These are phyloP conservation scores for Exophiala spinifera DNA, from an alignment of 2,329 filamentous ascomycete species.

Conservation along the genomic window DNA sequence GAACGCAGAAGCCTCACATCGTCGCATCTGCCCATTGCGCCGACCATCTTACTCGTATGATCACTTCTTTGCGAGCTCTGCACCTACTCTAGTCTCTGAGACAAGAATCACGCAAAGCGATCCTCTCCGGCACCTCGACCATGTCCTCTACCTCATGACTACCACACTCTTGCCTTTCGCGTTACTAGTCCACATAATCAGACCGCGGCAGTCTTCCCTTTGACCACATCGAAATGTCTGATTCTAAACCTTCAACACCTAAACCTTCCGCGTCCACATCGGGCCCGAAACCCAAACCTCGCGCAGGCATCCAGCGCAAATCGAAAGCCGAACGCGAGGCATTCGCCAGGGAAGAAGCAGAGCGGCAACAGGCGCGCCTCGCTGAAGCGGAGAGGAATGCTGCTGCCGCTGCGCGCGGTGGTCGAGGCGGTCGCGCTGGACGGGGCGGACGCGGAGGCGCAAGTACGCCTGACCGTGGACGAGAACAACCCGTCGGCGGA, in stretches of 20 bases:
- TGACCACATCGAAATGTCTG: neutral
- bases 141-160: conserved; percentile 4
- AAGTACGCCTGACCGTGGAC: conserved; percentile 1
- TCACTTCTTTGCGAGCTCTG: neutral
- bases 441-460: conserved; percentile 13
- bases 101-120: neutral
- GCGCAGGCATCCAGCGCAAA: conserved; percentile 26
- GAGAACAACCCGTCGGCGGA: conserved; percentile 4
- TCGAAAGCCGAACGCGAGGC: conserved; percentile 29
- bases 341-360: conserved; percentile 28
- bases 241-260: conserved; percentile 6
- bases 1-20: neutral
- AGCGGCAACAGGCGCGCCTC: conserved; percentile 22
- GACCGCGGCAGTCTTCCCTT: neutral
- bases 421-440: conserved; percentile 11
- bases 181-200: no score
- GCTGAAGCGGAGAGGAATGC: conserved; percentile 15
- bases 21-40: neutral
- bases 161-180: neutral
- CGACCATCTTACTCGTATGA: neutral
- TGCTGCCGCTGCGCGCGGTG: conserved; percentile 9
- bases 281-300: conserved; percentile 18
- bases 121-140: neutral
- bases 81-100: neutral
- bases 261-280: conserved; percentile 8